phyloP scores from a whole-genome alignment of 2,329 filamentous ascomycete genomes.

The Domatiomyces globalis region DNA sequence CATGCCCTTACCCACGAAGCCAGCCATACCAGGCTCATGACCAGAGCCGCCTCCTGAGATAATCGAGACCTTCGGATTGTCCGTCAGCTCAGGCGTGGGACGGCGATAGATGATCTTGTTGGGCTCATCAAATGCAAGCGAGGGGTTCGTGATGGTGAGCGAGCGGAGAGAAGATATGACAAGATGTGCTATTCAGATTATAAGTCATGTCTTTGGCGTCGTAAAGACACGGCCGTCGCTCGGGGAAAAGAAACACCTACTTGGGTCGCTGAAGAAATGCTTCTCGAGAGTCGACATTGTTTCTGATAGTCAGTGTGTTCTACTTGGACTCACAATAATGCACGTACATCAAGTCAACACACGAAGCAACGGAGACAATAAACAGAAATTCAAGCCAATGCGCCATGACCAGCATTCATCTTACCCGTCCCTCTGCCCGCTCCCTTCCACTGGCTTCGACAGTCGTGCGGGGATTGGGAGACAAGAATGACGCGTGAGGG shows the following conservation, averaged over 20 bases:
- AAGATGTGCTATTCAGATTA: conserved; percentile 39
- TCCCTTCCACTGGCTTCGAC: neutral
- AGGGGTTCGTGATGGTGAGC: conserved; percentile 71
- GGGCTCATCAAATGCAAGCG: conserved; percentile 57
- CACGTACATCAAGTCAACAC: neutral
- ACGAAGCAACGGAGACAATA: neutral
- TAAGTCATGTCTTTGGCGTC: neutral
- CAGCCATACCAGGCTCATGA: conserved; percentile 72
- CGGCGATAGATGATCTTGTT: conserved; percentile 78
- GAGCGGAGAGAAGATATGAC: conserved; percentile 63
- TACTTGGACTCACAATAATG: neutral
- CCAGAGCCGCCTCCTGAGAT: conserved; percentile 80
- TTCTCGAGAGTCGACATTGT: conserved; percentile 31
- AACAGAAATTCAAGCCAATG: neutral
- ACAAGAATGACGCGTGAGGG: neutral
- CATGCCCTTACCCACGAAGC: conserved; percentile 69
- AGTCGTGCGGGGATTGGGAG: neutral
- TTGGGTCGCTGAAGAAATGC: conserved; percentile 80
- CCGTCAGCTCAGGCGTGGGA: conserved; percentile 35
- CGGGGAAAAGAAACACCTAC: neutral
- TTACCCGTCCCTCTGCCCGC: neutral
- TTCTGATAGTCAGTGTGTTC: neutral
- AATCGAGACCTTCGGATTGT: conserved; percentile 54
- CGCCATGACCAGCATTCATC: neutral
- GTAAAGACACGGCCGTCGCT: neutral